Percentiles rank a stretch among this genome's conserved stretches.
These are phyloP conservation scores for Yamagishiella unicocca DNA, from an alignment of 139 green algal species.

Conservation along the genomic window DNA sequence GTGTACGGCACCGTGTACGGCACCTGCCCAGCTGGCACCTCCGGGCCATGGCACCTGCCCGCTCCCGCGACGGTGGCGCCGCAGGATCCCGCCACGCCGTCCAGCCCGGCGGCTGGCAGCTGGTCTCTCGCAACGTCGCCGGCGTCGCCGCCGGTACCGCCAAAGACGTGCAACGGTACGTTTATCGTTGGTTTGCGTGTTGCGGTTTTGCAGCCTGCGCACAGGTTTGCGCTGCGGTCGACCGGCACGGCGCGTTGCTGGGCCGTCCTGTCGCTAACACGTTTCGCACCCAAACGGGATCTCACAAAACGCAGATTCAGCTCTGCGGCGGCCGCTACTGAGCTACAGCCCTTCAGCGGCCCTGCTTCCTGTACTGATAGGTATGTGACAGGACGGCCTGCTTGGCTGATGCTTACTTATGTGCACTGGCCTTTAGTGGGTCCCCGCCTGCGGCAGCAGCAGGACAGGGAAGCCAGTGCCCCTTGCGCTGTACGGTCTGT, in stretches of 20 bases:
- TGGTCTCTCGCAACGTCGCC: not conserved
- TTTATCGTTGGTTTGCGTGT: not conserved
- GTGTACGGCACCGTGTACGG: conserved; percentile 33
- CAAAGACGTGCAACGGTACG: conserved; percentile 1
- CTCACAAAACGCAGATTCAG: not conserved
- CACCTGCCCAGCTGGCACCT: conserved; percentile 21
- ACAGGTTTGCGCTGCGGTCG: too few species aligned
- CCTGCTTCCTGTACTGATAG: conserved; percentile 8
- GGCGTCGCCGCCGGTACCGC: not conserved
- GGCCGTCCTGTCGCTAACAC: too few species aligned
- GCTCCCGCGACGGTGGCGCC: not conserved
- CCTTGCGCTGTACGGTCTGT: too few species aligned
- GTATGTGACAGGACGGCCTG: not conserved
- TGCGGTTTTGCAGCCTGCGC: too few species aligned
- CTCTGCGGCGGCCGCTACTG: not conserved
- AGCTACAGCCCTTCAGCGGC: not conserved
- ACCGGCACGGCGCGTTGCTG: too few species aligned
- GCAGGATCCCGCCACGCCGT: not conserved
- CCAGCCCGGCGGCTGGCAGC: not conserved
- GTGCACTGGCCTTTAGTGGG: too few species aligned
- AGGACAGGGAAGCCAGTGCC: too few species aligned
- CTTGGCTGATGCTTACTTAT: too few species aligned
- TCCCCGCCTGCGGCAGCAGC: too few species aligned
- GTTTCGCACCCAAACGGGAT: too few species aligned
- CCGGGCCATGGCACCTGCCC: not conserved